These are phyloP conservation scores for Chenopodium berlandieri DNA, from an alignment of 148 eudicot species.

Conservation along the genomic window DNA sequence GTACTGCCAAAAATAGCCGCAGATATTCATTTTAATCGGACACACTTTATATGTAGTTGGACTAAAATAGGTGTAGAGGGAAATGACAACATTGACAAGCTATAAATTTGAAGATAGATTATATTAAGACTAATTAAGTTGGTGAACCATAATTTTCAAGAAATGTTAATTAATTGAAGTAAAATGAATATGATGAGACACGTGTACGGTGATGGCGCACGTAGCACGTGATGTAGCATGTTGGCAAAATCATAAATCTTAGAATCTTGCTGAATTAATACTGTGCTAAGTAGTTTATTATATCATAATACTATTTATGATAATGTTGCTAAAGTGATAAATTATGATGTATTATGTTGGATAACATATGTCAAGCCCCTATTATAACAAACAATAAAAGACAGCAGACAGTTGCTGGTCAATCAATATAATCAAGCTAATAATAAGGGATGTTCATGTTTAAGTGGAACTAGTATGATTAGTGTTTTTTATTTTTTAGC, in stretches of 20 bases:
- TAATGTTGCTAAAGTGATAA: background rate
- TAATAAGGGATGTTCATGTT: background rate
- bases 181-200: background rate
- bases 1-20: too few species aligned
- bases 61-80: background rate
- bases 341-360: too few species aligned
- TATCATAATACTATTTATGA: background rate
- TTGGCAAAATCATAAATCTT: background rate
- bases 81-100: background rate
- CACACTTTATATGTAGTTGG: background rate
- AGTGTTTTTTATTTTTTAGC: too few species aligned
- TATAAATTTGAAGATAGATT: too few species aligned
- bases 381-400: background rate
- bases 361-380: too few species aligned
- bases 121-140: background rate
- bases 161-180: background rate
- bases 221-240: slow-evolving; percentile 19
- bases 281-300: background rate
- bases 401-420: background rate
- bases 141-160: slow-evolving; percentile 18
- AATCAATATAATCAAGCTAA: background rate
- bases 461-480: background rate
- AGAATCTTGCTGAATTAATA: background rate
- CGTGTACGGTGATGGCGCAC: background rate
- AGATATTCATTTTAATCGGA: too few species aligned